Evolutionary conservation across 208 protist species (phyloP), one percentile per base, ranked within the genome.

Genomic region (Trypanosoma congolense): DNA sequence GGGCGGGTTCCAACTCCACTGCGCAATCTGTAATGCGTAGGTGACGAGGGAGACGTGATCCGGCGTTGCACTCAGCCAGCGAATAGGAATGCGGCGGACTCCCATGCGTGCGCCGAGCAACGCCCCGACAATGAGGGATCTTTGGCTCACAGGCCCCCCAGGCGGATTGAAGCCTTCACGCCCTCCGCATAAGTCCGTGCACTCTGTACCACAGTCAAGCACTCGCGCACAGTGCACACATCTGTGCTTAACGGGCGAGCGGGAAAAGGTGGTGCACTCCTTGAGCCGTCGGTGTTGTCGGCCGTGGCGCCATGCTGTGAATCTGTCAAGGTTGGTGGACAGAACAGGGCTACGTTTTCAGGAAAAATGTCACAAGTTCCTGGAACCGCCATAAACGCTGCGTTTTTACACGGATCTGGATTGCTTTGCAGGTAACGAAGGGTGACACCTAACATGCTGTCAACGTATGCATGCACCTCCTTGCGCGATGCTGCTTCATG

Each of bases 1-100:
- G 8, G 83, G 72, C 14, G 87, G 82, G 51, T 95, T 95, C 83
- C 83, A 95, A 31, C 71, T 64, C 73, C 81, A 90, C 70, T 95
- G 88, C 8, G 84, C 80, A 12, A 92, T 61, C 55, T 90, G 76
- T 22, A 91, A 55, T 24, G 88, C 75, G 60, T 79, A 53, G 12
- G 81, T 92, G 33, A 69, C 60, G 26, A 95, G 65, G 3, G 75
- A 48, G 45, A 68, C 65, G 59, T 89, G 65, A 30, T 86, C 79
- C 3, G 53, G 55, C 16, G 80, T 91, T 18, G 88, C 82, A 51
- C 67, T 90, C 16, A 95, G 42, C 84, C 88, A 95, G 28, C 60
- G 59, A 22, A 64, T 41, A 19, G 88, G 82, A 21, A 95, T 74
- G 21, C 65, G 46, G 4, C 88, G 81, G 22, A 77, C 77, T 0